Percentiles rank a stretch among this genome's conserved stretches.
Conservation (phyloP, 2,329 filamentous ascomycete genomes). For the Hymenoscyphus fraxineus region DNA sequence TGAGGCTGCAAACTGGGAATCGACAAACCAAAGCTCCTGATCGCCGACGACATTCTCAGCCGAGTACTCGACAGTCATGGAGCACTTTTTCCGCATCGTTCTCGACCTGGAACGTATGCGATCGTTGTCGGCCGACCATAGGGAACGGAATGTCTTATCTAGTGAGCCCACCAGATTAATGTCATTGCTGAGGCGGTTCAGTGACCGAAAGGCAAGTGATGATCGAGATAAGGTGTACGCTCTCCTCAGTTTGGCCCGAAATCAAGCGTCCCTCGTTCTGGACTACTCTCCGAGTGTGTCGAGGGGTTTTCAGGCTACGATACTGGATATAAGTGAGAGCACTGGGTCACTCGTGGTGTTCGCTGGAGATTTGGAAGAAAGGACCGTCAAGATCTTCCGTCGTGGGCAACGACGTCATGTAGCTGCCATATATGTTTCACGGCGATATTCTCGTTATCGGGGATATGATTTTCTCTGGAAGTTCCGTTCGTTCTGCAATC, state of each 20-base stretch:
- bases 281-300: slow-evolving; percentile 9
- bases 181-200: slow-evolving; percentile 14
- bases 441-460: not conserved
- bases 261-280: slow-evolving; percentile 1
- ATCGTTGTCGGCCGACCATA: not conserved
- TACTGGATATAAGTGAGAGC: slow-evolving; percentile 3
- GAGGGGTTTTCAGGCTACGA: slow-evolving; percentile 8
- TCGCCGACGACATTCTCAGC: not conserved
- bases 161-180: slow-evolving; percentile 1
- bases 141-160: not conserved
- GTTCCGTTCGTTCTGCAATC: not conserved
- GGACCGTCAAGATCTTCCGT: slow-evolving; percentile 14
- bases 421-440: not conserved
- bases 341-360: slow-evolving; percentile 12
- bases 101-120: slow-evolving; percentile 15
- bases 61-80: slow-evolving; percentile 10
- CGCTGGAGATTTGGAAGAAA: slow-evolving; percentile 10
- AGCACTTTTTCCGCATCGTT: slow-evolving; percentile 11
- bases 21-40: not conserved
- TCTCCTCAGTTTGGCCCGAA: slow-evolving; percentile 11
- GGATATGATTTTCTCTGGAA: not conserved
- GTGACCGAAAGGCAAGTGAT: slow-evolving; percentile 14
- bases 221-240: slow-evolving; percentile 21
- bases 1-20: slow-evolving; percentile 10
- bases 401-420: slow-evolving; percentile 8